Evolutionary conservation across 2,329 filamentous ascomycete species (phyloP), one percentile per base, ranked within the genome.

Genomic region (Pleoardoris graminearum): DNA sequence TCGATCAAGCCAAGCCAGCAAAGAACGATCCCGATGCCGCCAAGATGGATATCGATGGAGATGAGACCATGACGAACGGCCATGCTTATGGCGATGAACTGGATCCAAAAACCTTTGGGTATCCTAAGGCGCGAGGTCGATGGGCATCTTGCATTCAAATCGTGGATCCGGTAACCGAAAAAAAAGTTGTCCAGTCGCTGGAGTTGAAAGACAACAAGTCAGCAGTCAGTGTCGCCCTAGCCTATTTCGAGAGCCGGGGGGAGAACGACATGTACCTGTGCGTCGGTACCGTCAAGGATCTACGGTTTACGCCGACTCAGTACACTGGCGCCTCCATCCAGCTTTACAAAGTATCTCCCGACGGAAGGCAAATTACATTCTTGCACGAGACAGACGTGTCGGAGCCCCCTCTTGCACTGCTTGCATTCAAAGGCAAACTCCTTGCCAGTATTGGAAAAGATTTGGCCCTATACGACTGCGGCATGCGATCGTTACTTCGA

Each of bases 101-200:
- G 2, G 86, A 90, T 0, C 84, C 91, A 1, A 84, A 88, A 60
- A 89, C 96, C 4, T 97, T 99, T 69, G 94, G 94, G 1, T 91
- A 97, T 66, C 89, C 94, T 8, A 85, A 87, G 51, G 91, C 86
- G 21, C 85, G 84, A 54, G 88, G 90, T 17, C 89, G 93, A 59
- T 99, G 94, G 94, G 91, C 94, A 35, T 97, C 93, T 8, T 97
- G 92, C 73, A 92, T 99, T 60, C 91, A 90, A 66, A 84, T 97
- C 17, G 82, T 99, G 16, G 94, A 99, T 66, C 92, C 94, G 0
- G 71, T 93, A 2, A 83, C 79, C 14, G 70, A 71, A 21, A 92
- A 94, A 65, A 74, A 77, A 3, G 87, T 96, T 1, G 73, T 94
- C 4, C 86, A 89, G 58, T 91, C 85, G 0, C 79, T 97, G 36